A percentile compares a stretch with the other conserved stretches of the same genome.
These are phyloP conservation scores for Geosmithia flava DNA, from an alignment of 2,329 filamentous ascomycete genomes.

Conservation along the genomic window DNA sequence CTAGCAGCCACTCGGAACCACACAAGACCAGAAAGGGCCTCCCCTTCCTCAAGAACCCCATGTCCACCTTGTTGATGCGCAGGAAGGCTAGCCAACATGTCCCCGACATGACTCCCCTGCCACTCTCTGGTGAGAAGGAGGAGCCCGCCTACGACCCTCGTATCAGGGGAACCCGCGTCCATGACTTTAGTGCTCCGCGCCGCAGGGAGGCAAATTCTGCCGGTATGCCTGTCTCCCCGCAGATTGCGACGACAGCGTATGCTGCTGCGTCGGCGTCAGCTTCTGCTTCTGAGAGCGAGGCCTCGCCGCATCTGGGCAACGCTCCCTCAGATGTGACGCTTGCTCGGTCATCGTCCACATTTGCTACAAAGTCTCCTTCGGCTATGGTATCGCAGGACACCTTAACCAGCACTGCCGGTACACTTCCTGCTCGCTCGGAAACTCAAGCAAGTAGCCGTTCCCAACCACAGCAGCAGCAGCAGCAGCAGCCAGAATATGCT, in stretches of 20 bases:
- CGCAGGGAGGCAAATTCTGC: conserved; percentile 18
- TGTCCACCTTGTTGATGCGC: conserved; percentile 45
- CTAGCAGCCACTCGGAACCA: conserved; percentile 20
- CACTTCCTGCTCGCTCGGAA: not conserved
- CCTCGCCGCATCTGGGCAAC: not conserved
- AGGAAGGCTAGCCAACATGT: conserved; percentile 39
- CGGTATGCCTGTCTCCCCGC: conserved; percentile 3
- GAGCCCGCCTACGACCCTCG: conserved; percentile 47
- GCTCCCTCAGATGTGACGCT: not conserved
- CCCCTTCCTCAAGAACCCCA: conserved; percentile 46
- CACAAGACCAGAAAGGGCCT: conserved; percentile 39
- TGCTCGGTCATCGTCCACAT: not conserved
- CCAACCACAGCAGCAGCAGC: not conserved
- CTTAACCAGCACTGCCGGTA: not conserved
- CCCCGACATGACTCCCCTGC: conserved; percentile 27
- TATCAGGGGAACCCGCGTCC: conserved; percentile 50
- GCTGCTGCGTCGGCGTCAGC: not conserved
- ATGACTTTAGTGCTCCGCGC: conserved; percentile 53
- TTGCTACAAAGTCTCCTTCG: too few relatives aligned
- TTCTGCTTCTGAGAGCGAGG: not conserved
- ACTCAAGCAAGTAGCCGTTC: not conserved
- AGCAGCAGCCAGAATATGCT: too few relatives aligned
- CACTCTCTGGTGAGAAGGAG: conserved; percentile 23
- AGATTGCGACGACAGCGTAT: not conserved
- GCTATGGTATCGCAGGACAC: not conserved